A percentile compares a stretch with the other conserved stretches of the same genome.
phyloP scores from a whole-genome alignment of 176 grass and related monocot species.

The Tillandsia fasciculata region DNA sequence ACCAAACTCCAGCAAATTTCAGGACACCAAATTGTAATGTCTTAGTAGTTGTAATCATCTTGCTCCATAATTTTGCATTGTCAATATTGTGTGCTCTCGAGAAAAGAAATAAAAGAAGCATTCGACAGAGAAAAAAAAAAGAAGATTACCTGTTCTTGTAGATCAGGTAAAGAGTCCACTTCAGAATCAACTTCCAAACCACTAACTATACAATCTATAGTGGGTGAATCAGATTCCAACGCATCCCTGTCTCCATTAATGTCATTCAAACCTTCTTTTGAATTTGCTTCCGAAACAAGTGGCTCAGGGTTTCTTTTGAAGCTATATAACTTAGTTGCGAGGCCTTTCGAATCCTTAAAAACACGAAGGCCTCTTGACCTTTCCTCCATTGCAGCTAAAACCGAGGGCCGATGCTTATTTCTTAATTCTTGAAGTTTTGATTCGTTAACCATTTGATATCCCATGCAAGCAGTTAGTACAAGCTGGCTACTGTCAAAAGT shows the following conservation, averaged over 20 bases:
- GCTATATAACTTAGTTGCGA: conserved; percentile 81
- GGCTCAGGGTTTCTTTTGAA: conserved; percentile 66
- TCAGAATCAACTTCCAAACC: conserved; percentile 51
- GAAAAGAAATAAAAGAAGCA: conserved; percentile 7
- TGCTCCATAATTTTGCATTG: background rate
- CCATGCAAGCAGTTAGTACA: conserved; percentile 95
- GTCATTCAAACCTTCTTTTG: conserved; percentile 32
- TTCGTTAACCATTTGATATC: conserved; percentile 84
- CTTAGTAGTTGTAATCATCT: background rate
- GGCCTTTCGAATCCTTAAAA: conserved; percentile 67
- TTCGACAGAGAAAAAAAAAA: conserved; percentile 7
- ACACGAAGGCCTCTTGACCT: conserved; percentile 57
- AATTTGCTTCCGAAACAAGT: conserved; percentile 45
- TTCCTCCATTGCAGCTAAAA: conserved; percentile 85
- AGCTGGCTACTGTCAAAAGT: conserved; percentile 99
- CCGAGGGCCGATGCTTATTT: conserved; percentile 79
- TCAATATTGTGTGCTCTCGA: background rate
- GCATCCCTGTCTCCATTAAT: conserved; percentile 28
- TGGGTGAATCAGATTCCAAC: conserved; percentile 32
- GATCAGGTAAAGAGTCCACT: conserved; percentile 76
- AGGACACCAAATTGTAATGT: too few species aligned
- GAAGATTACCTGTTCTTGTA: conserved; percentile 76
- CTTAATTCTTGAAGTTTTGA: conserved; percentile 64
- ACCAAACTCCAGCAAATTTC: too few species aligned
- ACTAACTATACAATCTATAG: conserved; percentile 44